Base-by-base conservation (phyloP, 2,329 filamentous ascomycete genomes). In the Fusarium burgessii region DNA sequence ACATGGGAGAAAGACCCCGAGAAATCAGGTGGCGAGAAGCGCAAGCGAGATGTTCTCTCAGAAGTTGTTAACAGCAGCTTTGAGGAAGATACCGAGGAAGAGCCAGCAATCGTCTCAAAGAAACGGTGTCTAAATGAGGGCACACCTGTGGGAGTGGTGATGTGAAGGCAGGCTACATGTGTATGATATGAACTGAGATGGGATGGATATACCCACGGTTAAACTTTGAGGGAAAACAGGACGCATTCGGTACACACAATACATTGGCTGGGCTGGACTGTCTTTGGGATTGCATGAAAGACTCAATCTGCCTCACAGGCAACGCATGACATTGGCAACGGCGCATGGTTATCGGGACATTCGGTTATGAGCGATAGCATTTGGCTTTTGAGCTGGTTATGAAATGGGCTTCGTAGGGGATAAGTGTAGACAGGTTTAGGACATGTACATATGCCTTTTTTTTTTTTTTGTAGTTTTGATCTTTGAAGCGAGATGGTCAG, bases 1-100 rank as follows among this genome's bases (percentile, higher is more conserved):
- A 85, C 82, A 2, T 87, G 83, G 80, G 81, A 84, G 55, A 76
- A 78, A 8, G 79, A 82, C 3, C 72, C 75, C 11, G 81, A 84
- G 70, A 77, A 80, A 50, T 76, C 77, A 29, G 62, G 61, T 11
- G 58, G 64, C 36, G 63, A 66, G 42, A 81, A 81, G 66, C 74
- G 78, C 6, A 82, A 82, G 66, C 79, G 80, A 20, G 77, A 79
- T 25, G 77, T 78, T 7, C 72, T 83, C 6, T 72, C 77, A 6
- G 80, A 84, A 50, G 78, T 82, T 35, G 75, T 83, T 14, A 81
- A 82, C 65, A 78, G 77, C 56, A 84, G 82, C 68, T 83, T 84
- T 41, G 82, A 84, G 20, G 80, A 81, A 32, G 79, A 79, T 13
- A 74, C 77, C 1, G 78, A 79, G 14, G 76, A 80, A 32, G 80